phyloP scores from a whole-genome alignment of 306 rosid genomes.

The Calophaca sinica region DNA sequence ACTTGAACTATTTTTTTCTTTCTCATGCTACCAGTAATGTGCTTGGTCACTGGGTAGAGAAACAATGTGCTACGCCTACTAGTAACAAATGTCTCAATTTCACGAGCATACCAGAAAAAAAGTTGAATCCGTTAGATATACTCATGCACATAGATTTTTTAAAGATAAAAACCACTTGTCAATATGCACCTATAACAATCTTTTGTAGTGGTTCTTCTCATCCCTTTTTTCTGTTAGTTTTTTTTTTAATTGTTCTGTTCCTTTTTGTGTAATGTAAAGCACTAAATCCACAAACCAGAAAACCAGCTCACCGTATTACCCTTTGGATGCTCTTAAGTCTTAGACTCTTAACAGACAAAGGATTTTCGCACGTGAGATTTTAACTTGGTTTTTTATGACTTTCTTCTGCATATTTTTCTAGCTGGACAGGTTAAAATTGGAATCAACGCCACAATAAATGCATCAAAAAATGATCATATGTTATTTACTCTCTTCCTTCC shows the following conservation, averaged over 20 bases:
- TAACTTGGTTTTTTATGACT: no score
- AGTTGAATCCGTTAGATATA: not conserved
- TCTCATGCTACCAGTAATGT: no score
- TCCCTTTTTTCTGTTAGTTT: not conserved
- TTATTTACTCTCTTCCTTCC: no score
- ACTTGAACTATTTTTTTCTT: not conserved
- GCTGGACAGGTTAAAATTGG: no score
- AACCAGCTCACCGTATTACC: not conserved
- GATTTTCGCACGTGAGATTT: no score
- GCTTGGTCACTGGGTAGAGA: constrained; percentile 6
- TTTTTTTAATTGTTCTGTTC: not conserved
- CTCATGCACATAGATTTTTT: not conserved
- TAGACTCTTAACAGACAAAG: no score
- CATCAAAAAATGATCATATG: no score
- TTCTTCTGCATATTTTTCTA: no score
- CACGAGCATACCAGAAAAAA: not conserved
- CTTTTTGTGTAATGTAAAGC: not conserved
- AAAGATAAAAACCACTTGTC: not conserved
- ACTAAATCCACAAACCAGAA: not conserved
- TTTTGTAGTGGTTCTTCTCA: not conserved
- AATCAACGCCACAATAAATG: no score
- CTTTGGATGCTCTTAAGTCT: no score
- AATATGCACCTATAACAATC: not conserved
- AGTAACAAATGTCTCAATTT: not conserved
- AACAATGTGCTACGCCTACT: not conserved